Evolutionary conservation across 768 basidiomycete species (phyloP).

Genomic region (Auricularia heimuer): DNA sequence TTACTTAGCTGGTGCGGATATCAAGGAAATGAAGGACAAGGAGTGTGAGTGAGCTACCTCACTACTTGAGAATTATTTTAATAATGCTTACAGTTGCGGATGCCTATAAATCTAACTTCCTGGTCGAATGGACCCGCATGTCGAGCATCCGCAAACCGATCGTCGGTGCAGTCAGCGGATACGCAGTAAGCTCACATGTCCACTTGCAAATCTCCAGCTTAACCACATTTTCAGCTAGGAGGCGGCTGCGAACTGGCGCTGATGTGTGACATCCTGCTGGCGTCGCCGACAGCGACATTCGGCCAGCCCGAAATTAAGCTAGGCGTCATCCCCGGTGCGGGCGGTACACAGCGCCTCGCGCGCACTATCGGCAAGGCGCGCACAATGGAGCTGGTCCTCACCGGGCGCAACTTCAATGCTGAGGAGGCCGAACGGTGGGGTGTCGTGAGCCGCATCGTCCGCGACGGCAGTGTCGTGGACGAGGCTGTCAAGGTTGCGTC

Average conservation of each 20-base stretch:
- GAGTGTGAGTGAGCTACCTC: slow-evolving; percentile 13
- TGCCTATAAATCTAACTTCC: slow-evolving; percentile 37
- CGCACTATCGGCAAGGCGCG: slow-evolving; percentile 33
- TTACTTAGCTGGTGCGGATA: slow-evolving; percentile 33
- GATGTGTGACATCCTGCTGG: slow-evolving; percentile 37
- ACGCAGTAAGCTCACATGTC: slow-evolving; percentile 24
- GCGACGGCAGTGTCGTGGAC: slow-evolving; percentile 28
- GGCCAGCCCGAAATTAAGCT: slow-evolving; percentile 41
- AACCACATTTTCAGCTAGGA: slow-evolving; percentile 26
- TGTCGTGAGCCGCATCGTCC: slow-evolving; percentile 36
- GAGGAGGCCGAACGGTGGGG: slow-evolving; percentile 38
- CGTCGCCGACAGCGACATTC: slow-evolving; percentile 32
- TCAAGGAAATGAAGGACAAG: slow-evolving; percentile 42
- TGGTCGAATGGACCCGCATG: slow-evolving; percentile 36
- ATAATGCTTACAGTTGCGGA: slow-evolving; percentile 26
- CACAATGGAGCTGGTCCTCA: slow-evolving; percentile 50
- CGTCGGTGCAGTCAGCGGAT: slow-evolving; percentile 37
- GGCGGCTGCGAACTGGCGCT: slow-evolving; percentile 42
- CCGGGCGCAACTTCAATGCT: slow-evolving; percentile 37
- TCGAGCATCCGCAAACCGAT: slow-evolving; percentile 34
- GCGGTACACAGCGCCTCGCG: slow-evolving; percentile 36
- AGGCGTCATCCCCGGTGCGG: slow-evolving; percentile 37
- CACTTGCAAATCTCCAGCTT: too few species aligned
- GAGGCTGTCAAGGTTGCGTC: slow-evolving; percentile 33
- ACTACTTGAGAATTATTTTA: neutral